Evolutionary conservation across 2,329 filamentous ascomycete genomes (phyloP).

Genomic region (Didymella arachidicola): DNA sequence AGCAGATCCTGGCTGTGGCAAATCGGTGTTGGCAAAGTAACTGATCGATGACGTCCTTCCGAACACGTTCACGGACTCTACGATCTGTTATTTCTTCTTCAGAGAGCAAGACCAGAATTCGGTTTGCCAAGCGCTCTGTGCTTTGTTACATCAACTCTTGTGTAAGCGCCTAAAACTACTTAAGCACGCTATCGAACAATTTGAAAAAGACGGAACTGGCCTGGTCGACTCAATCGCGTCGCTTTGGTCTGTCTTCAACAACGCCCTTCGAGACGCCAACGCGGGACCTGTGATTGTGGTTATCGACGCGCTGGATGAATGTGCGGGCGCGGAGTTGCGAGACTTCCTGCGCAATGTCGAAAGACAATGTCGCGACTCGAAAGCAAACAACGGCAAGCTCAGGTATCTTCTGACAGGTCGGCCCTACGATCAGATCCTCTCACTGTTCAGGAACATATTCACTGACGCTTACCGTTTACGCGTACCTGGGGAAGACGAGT

Average conservation of each 20-base stretch:
- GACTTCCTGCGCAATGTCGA: background rate
- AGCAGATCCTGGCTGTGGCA: conserved; percentile 36
- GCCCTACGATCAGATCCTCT: background rate
- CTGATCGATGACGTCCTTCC: conserved; percentile 27
- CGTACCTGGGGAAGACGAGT: conserved; percentile 2
- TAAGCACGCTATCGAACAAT: conserved; percentile 23
- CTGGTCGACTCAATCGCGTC: background rate
- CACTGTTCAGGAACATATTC: too few species aligned
- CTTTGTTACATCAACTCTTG: conserved; percentile 33
- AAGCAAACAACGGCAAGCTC: background rate
- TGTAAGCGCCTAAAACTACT: conserved; percentile 25
- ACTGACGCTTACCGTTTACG: background rate
- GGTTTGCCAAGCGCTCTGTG: conserved; percentile 29
- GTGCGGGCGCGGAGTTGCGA: background rate
- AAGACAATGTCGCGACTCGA: background rate
- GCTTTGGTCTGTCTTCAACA: background rate
- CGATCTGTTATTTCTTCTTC: conserved; percentile 36
- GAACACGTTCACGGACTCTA: conserved; percentile 1
- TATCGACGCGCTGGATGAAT: background rate
- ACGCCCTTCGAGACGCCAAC: background rate
- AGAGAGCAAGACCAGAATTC: conserved; percentile 30
- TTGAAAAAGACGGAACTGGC: background rate
- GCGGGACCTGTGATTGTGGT: background rate
- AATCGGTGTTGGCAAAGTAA: conserved; percentile 32
- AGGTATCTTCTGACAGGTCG: conserved; percentile 1